A percentile compares a stretch with the other conserved stretches of the same genome.
Conservation (phyloP, 306 rosid species). For the Glycyrrhiza uralensis region DNA sequence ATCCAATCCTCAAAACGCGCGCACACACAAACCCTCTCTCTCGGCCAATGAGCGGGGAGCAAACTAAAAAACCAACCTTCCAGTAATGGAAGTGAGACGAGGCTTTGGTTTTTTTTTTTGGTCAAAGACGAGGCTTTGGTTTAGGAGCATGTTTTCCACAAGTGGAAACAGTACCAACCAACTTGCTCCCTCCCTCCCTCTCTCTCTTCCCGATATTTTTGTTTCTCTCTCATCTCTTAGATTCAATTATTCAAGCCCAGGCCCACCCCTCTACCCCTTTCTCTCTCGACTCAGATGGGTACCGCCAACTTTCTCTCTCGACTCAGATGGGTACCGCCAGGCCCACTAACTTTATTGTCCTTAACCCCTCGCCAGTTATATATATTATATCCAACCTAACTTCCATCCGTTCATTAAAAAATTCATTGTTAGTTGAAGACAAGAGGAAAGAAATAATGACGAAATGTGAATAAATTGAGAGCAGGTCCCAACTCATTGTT, state of each 20-base stretch:
- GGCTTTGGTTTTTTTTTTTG: slow-evolving; percentile 26
- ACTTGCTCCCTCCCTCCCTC: slow-evolving; percentile 27
- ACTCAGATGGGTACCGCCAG: slow-evolving; percentile 5
- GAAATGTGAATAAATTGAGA: too few species aligned
- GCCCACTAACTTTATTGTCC: slow-evolving; percentile 45
- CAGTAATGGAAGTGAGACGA: slow-evolving; percentile 58
- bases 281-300: not conserved
- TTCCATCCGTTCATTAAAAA: not conserved
- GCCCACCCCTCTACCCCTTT: slow-evolving; percentile 32
- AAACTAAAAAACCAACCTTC: slow-evolving; percentile 38
- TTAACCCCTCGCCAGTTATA: not conserved
- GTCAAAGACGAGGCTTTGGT: slow-evolving; percentile 46
- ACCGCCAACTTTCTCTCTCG: not conserved
- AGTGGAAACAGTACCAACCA: slow-evolving; percentile 29
- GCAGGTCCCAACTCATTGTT: too few species aligned
- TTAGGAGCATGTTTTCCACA: slow-evolving; percentile 31
- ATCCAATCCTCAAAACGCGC: not conserved
- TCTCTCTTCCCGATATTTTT: not conserved
- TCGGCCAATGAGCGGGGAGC: not conserved
- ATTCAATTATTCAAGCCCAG: slow-evolving; percentile 48
- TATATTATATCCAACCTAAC: slow-evolving; percentile 35
- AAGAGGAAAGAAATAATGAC: not conserved
- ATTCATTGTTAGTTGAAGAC: not conserved
- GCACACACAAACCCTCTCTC: not conserved
- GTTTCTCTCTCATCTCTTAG: not conserved